These are phyloP conservation scores for Yamadazyma diospyri DNA, from an alignment of 1,139 yeast genomes.

Conservation along the genomic window DNA sequence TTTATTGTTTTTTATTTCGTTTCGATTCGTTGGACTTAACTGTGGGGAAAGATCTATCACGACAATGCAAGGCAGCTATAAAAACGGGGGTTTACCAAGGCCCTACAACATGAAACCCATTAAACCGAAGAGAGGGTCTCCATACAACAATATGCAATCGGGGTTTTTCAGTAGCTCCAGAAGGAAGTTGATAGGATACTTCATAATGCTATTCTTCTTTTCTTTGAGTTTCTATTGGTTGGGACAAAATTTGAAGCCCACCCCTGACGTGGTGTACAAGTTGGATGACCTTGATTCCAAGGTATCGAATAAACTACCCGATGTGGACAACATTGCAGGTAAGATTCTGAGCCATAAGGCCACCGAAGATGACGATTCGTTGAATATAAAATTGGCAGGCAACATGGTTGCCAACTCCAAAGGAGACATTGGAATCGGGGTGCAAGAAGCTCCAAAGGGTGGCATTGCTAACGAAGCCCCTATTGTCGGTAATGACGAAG, in stretches of 20 bases:
- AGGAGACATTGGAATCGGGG: conserved; percentile 43
- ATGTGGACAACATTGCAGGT: conserved; percentile 12
- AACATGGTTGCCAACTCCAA: conserved; percentile 41
- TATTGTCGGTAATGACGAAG: conserved; percentile 43
- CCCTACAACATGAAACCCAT: conserved; percentile 49
- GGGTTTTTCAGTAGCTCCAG: conserved; percentile 35
- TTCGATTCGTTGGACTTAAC: too few species aligned
- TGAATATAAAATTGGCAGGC: conserved; percentile 36
- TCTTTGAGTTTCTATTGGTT: conserved; percentile 36
- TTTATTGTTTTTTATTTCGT: too few species aligned
- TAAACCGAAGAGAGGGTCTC: conserved; percentile 30
- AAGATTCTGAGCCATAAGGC: conserved; percentile 26
- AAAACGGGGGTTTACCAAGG: conserved; percentile 43
- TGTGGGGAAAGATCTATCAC: too few species aligned
- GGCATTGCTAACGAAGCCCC: conserved; percentile 49
- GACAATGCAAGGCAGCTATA: conserved; percentile 51
- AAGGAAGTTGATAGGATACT: conserved; percentile 38
- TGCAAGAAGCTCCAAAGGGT: conserved; percentile 48
- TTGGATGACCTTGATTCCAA: conserved; percentile 13
- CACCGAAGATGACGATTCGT: conserved; percentile 27
- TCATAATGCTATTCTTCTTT: conserved; percentile 33
- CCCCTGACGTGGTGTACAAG: conserved; percentile 29
- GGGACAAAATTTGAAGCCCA: conserved; percentile 34
- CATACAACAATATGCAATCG: conserved; percentile 31
- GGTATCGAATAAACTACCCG: conserved; percentile 13